Percentiles rank a stretch among this genome's conserved stretches.
Conservation (phyloP, 805 yeast genomes). For the Candida ulmi region DNA sequence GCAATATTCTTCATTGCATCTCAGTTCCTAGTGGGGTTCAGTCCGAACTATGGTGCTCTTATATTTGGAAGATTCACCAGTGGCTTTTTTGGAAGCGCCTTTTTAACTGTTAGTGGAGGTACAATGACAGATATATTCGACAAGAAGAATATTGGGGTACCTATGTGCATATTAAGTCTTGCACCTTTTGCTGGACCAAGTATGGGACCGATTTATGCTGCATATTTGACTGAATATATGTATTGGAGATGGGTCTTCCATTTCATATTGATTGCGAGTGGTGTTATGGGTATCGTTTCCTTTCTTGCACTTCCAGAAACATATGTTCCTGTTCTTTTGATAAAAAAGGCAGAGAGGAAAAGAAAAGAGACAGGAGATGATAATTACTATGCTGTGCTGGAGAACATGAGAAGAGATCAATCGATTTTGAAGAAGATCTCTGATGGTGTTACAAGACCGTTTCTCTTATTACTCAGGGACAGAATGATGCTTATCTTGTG, state of each 20-base stretch:
- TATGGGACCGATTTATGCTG: conserved; percentile 60
- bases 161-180: conserved; percentile 61
- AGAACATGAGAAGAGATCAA: conserved; percentile 34
- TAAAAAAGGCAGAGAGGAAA: conserved; percentile 44
- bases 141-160: conserved; percentile 55
- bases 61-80: conserved; percentile 60
- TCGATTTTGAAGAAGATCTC: conserved; percentile 36
- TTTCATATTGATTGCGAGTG: conserved; percentile 57
- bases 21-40: conserved; percentile 50
- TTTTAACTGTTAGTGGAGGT: conserved; percentile 75
- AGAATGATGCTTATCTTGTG: conserved; percentile 53
- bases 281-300: conserved; percentile 42
- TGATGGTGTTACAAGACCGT: conserved; percentile 46
- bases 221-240: conserved; percentile 41
- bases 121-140: conserved; percentile 66
- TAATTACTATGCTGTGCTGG: conserved; percentile 35
- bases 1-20: conserved; percentile 53
- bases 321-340: conserved; percentile 46
- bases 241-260: conserved; percentile 72
- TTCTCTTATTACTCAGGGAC: conserved; percentile 40
- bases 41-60: conserved; percentile 57
- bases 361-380: conserved; percentile 52
- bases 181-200: conserved; percentile 69
- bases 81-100: conserved; percentile 72
- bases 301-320: conserved; percentile 57